These are phyloP conservation scores for Nannizzia gypsea DNA, from an alignment of 2,329 filamentous ascomycete species.

Conservation along the genomic window DNA sequence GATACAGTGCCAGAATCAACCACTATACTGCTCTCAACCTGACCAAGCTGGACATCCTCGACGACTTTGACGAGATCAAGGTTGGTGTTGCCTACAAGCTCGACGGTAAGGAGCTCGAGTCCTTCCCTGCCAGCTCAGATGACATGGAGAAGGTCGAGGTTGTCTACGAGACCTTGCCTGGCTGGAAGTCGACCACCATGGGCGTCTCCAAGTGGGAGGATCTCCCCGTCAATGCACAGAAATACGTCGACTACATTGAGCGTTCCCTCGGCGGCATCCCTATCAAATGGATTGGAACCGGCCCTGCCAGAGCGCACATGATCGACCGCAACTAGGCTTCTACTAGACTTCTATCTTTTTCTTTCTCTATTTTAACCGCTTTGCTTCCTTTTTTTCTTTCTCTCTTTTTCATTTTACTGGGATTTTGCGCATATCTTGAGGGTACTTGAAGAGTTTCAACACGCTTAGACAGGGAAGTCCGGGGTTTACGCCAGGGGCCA, in stretches of 20 bases:
- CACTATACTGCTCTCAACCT: conserved; percentile 47
- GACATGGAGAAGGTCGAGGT: conserved; percentile 44
- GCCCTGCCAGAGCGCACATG: conserved; percentile 51
- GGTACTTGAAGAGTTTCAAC: no score
- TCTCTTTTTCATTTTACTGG: background rate
- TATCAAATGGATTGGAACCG: conserved; percentile 53
- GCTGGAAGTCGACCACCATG: conserved; percentile 51
- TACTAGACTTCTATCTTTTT: no score
- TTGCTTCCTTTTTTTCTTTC: no score
- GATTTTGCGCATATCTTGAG: background rate
- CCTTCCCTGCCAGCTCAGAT: conserved; percentile 48
- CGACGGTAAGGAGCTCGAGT: conserved; percentile 39
- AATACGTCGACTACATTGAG: conserved; percentile 53
- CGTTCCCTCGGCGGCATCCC: conserved; percentile 42
- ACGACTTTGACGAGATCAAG: conserved; percentile 52
- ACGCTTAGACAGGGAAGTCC: background rate
- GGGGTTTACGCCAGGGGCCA: background rate
- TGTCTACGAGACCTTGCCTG: conserved; percentile 47
- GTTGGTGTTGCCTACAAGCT: conserved; percentile 47
- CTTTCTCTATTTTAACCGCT: background rate
- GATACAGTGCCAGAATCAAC: conserved; percentile 47
- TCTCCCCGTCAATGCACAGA: conserved; percentile 45
- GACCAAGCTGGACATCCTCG: conserved; percentile 54
- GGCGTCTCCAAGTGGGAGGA: conserved; percentile 46
- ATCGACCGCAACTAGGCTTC: conserved; percentile 34